Base-by-base conservation (phyloP, 805 yeast species). In the Candida coleopterorum region DNA sequence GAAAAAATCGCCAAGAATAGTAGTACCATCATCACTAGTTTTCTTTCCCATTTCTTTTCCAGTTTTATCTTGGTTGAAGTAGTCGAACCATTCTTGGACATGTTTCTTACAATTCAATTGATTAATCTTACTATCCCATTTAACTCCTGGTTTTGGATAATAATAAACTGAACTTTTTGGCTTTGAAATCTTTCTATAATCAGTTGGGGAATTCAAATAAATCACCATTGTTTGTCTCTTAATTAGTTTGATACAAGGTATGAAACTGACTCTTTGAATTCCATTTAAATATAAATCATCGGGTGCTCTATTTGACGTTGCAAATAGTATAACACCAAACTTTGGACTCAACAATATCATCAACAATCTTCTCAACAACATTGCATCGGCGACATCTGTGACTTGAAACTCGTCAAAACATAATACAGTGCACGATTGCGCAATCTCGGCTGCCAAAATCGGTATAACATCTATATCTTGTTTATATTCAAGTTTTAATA, bases 331-430 rank as follows among this genome's bases (percentile, higher is more conserved):
- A 16, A 89, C 80, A 1, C 97, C 97, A 51, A 83, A 82, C 35
- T 81, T 75, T 0, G 80, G 76, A 31, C 82, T 74, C 39, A 89
- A 61, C n/a, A 85, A 68, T 25, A 77, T 59, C 49, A 77, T 75
- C 27, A 86, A 53, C 26, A 89, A 64, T 34, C 96, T 70, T 44
- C 98, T 75, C 29, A 93, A 68, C 23, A 93, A 70, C 97, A 93
- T 93, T 2, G 98, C 98, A 60, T 93, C 98, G 0, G 97, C 98
- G 21, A 93, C 97, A 58, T 93, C 98, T 1, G 96, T 87, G 29
- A 93, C 98, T 61, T 93, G 97, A 55, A 93, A 90, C 62, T 93
- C 98, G 62, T 93, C 98, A 56, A 93, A 86, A 58, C 98, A 93
- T 41, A 93, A 59, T 1, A 93, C 78, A 1, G 90, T 81, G 4